Conservation (phyloP, 2,329 filamentous ascomycete genomes). For the Diaporthe longicolla region DNA sequence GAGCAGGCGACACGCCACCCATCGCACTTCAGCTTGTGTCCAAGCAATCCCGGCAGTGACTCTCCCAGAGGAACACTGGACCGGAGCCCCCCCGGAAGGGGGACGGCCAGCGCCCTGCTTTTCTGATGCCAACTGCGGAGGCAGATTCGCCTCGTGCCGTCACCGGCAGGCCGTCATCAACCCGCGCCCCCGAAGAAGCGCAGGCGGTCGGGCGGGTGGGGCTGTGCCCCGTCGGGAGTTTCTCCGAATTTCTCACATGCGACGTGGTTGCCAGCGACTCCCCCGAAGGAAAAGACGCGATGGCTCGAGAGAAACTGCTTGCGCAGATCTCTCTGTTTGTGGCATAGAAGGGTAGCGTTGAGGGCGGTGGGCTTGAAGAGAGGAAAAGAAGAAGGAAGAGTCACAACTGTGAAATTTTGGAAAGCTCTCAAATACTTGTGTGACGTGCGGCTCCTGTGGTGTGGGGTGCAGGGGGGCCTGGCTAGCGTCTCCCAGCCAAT, state of each 20-base stretch:
- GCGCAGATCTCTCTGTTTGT: slow-evolving; percentile 72
- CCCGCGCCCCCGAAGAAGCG: slow-evolving; percentile 35
- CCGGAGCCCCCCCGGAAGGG: slow-evolving; percentile 33
- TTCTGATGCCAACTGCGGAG: slow-evolving; percentile 54
- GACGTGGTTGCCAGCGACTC: slow-evolving; percentile 44
- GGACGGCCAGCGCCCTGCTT: slow-evolving; percentile 49
- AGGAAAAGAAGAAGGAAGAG: slow-evolving; percentile 51
- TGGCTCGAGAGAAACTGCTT: slow-evolving; percentile 53
- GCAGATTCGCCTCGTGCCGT: slow-evolving; percentile 50
- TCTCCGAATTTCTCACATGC: slow-evolving; percentile 83
- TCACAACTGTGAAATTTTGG: slow-evolving; percentile 42
- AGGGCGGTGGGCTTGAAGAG: slow-evolving; percentile 78
- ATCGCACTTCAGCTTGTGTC: slow-evolving; percentile 52
- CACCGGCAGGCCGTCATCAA: slow-evolving; percentile 48
- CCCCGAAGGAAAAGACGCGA: slow-evolving; percentile 36
- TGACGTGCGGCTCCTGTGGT: slow-evolving; percentile 42
- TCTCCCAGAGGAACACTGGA: slow-evolving; percentile 48
- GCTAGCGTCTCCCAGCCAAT: neutral
- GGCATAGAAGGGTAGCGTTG: slow-evolving; percentile 95
- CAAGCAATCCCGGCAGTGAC: slow-evolving; percentile 51
- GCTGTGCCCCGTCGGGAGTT: slow-evolving; percentile 44
- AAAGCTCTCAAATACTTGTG: slow-evolving; percentile 43
- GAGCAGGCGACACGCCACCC: slow-evolving; percentile 49
- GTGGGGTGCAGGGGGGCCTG: slow-evolving; percentile 19
- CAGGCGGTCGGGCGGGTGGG: slow-evolving; percentile 43